Base-by-base conservation (phyloP, 371 early-diverging fungal species). In the Gilbertella persicaria region DNA sequence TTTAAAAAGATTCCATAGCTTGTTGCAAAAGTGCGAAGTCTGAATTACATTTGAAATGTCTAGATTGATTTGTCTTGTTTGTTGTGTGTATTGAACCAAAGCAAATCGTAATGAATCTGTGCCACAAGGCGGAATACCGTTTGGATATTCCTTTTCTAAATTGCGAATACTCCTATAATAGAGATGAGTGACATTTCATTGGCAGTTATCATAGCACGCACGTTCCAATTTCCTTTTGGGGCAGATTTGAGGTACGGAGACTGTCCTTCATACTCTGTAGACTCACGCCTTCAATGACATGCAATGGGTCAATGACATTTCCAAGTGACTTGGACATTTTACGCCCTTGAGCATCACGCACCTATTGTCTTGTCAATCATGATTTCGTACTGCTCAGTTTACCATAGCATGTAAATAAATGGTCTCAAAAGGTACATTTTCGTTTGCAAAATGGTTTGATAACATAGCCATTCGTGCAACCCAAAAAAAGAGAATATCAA, bases 401-500 rank as follows among this genome's bases (percentile, higher is more conserved):
- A 91, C 91, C 89, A 92, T 88, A 5, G 88, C 85, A 64, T 92
- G 93, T 46, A 91, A 69, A 60, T 79, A 75, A 12, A 93, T 85
- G 23, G 85, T 82, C 29, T 91, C 87, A 80, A 99, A 99, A 8
- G 64, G 59, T 0, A 99, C 96, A 10, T 80, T 69, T 3, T 83
- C 62, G 8, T 85, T 88, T 3, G 94, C 83, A 52, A 99, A 84
- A 60, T 97, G 85, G 30, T 92, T 86, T 51, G 95, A 87, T 45
- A 99, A 69, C 98, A 99, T 99, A 4, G 93, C 94, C 99, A 99
- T 99, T 45, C 99, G 84, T 8, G 98, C 98, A 10, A 99, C 98
- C 99, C 99, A 99, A 69, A 99, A 99, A 80, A 99, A 99, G 43
- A 99, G 70, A 66, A 99, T 99, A 75, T 99, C 99, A 58, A 83